These are phyloP conservation scores for Rhizophora apiculata DNA, from an alignment of 345 rosid genomes.

Conservation along the genomic window DNA sequence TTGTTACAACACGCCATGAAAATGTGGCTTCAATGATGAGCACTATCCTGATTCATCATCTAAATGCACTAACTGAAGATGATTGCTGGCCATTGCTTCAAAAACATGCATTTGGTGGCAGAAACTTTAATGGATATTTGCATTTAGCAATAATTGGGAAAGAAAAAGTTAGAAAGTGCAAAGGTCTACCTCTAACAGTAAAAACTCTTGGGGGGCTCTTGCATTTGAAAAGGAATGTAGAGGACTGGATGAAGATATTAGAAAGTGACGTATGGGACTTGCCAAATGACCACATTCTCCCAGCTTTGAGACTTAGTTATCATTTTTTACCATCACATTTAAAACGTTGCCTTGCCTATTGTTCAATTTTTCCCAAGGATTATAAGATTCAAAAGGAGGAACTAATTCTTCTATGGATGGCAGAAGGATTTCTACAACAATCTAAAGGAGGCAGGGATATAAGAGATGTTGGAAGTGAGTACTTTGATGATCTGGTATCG, in stretches of 20 bases:
- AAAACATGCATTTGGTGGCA: constrained; percentile 4
- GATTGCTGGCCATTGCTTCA: background rate
- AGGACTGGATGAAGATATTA: constrained; percentile 9
- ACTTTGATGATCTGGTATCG: constrained; percentile 14
- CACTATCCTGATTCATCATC: background rate
- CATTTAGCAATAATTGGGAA: background rate
- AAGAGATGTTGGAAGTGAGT: constrained; percentile 15
- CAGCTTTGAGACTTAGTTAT: constrained; percentile 7
- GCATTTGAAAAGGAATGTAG: background rate
- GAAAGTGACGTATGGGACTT: background rate
- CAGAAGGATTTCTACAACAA: constrained; percentile 17
- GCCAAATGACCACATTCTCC: background rate
- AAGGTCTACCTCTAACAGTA: constrained; percentile 11
- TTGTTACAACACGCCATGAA: constrained; percentile 7
- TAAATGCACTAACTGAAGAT: background rate
- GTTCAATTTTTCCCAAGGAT: constrained; percentile 7
- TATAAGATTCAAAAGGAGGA: background rate
- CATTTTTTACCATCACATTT: constrained; percentile 3
- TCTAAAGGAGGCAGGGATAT: constrained; percentile 1
- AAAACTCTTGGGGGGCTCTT: background rate
- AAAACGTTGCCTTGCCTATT: background rate
- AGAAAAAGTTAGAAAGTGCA: background rate
- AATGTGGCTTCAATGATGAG: background rate
- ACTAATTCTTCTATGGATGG: constrained; percentile 22
- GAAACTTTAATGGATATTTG: background rate